Conservation (phyloP, 176 grass and related monocot species). For the Canna indica region DNA sequence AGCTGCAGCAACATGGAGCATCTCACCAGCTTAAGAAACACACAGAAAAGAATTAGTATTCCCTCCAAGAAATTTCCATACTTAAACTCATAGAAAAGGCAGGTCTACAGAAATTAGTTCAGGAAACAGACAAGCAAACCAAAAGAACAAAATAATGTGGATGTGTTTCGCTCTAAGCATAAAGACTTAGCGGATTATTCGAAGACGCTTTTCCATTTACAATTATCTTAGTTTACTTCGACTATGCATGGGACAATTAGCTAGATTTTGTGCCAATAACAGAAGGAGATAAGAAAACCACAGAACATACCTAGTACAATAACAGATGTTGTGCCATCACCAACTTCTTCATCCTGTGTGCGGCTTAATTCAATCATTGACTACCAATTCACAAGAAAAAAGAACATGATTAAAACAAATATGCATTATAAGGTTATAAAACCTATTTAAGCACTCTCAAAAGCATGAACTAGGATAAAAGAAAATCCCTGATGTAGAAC, state of each 20-base stretch:
- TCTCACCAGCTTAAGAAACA: conserved; percentile 76
- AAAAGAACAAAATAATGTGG: not conserved
- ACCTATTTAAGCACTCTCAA: too few species aligned
- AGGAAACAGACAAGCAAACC: not conserved
- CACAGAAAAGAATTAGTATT: not conserved
- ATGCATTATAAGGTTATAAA: not conserved
- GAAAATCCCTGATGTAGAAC: not conserved
- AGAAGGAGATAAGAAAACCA: not conserved
- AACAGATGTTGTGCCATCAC: conserved; percentile 98
- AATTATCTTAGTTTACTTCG: not conserved
- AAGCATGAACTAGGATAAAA: not conserved
- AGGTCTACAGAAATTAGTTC: not conserved
- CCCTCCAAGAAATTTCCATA: not conserved
- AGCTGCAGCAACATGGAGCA: conserved; percentile 87
- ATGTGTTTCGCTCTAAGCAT: not conserved
- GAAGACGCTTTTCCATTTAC: not conserved
- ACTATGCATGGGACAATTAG: not conserved
- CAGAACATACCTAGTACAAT: conserved; percentile 74
- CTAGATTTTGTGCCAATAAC: not conserved
- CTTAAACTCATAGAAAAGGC: not conserved
- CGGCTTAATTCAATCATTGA: conserved; percentile 99
- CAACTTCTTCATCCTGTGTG: conserved; percentile 97
- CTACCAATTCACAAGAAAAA: conserved; percentile 9
- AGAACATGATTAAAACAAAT: not conserved
- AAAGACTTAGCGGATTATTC: not conserved